phyloP scores from a whole-genome alignment of 163 green algal species.

The Chlamydomonas reinhardtii region DNA sequence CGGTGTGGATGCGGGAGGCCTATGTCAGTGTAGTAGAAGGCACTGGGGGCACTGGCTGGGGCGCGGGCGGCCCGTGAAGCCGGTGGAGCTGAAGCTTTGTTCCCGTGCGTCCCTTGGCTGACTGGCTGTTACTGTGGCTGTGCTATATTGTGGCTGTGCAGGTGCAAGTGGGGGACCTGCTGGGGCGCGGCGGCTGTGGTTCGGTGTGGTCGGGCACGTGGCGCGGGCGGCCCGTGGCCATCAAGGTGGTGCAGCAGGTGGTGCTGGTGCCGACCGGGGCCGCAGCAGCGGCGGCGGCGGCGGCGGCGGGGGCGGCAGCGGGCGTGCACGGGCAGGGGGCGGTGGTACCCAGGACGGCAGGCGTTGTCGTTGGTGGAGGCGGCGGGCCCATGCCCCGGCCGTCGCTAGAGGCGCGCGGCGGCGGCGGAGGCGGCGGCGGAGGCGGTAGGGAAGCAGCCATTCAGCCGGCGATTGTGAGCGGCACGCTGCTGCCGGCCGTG shows the following conservation, averaged over 20 bases:
- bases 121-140: too few species aligned
- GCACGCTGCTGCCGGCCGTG: not conserved
- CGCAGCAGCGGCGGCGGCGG: too few species aligned
- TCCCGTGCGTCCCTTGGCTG: too few species aligned
- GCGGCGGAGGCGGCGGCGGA: not conserved
- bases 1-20: not conserved
- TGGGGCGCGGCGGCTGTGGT: slow-evolving; percentile 39
- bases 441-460: not conserved
- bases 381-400: not conserved
- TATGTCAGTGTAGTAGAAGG: too few species aligned
- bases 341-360: not conserved
- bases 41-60: too few species aligned
- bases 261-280: not conserved
- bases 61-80: too few species aligned
- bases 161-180: slow-evolving; percentile 17
- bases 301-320: too few species aligned
- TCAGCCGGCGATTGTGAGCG: too few species aligned
- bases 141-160: not conserved
- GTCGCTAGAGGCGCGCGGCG: not conserved
- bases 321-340: too few species aligned
- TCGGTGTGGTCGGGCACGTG: slow-evolving; percentile 26
- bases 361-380: not conserved
- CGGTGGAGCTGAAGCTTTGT: too few species aligned
- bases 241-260: slow-evolving; percentile 50
- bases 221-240: slow-evolving; percentile 17